Evolutionary conservation across 805 yeast species (phyloP).

Genomic region (Cyberlindnera bimundalis): DNA sequence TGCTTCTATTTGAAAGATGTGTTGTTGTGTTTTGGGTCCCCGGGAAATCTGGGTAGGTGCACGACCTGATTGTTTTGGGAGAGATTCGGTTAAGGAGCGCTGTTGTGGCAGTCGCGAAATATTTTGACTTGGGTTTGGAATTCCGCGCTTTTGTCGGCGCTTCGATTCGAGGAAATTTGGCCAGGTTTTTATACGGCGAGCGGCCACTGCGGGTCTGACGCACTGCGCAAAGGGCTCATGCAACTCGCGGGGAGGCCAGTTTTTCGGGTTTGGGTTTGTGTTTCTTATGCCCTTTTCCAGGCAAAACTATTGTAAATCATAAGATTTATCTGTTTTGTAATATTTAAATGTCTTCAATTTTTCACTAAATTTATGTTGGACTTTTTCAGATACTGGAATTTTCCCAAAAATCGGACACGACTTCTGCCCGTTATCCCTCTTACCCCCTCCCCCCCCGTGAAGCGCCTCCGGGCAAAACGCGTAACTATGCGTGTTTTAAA

Average conservation of each 20-base stretch:
- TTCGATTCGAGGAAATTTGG: constrained; percentile 14
- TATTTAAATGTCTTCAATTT: too few species aligned
- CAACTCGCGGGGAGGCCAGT: constrained; percentile 1
- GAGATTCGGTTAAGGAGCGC: background rate
- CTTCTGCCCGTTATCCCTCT: too few species aligned
- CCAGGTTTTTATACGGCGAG: constrained; percentile 16
- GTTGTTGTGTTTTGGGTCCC: background rate
- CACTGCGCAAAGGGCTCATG: constrained; percentile 2
- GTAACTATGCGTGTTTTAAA: background rate
- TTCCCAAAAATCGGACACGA: too few species aligned
- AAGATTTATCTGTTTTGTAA: too few species aligned
- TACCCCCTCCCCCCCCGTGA: too few species aligned
- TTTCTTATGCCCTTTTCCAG: background rate
- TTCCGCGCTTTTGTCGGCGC: constrained; percentile 1
- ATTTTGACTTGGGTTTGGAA: background rate
- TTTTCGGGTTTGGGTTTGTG: too few species aligned
- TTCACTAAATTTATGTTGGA: too few species aligned
- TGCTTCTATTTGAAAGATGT: too few species aligned
- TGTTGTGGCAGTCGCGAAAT: too few species aligned
- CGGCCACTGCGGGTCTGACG: constrained; percentile 5
- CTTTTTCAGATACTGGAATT: too few species aligned
- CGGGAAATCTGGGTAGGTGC: constrained; percentile 1
- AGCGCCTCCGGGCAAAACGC: constrained; percentile 1
- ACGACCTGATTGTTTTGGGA: constrained; percentile 4
- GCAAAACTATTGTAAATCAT: too few species aligned